Percentiles rank a stretch among this genome's conserved stretches.
Conservation (phyloP, 805 yeast genomes). For the Saccharomycopsis lassenensis region DNA sequence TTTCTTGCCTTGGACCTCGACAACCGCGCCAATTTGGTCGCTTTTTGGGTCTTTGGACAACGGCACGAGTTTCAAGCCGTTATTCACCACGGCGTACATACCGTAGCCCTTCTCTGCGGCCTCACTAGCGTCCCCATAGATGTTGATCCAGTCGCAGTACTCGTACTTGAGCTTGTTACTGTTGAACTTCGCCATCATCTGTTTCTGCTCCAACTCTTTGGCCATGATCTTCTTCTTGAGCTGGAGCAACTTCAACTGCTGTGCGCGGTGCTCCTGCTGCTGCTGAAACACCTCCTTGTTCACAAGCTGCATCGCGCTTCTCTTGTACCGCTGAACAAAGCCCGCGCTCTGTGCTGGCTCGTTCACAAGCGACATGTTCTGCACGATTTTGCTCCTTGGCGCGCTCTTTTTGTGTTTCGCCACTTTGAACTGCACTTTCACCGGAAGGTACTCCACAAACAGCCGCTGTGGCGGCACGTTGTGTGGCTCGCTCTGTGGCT, state of each 20-base stretch:
- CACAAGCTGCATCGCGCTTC: constrained; percentile 31
- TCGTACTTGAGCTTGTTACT: constrained; percentile 30
- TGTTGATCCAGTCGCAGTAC: constrained; percentile 33
- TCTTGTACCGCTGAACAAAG: constrained; percentile 1
- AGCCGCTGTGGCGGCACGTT: too few relatives aligned
- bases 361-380: too few relatives aligned
- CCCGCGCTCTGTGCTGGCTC: too few relatives aligned
- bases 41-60: constrained; percentile 22
- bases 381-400: background rate
- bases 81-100: constrained; percentile 32
- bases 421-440: too few relatives aligned
- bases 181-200: constrained; percentile 19
- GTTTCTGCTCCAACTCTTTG: constrained; percentile 17
- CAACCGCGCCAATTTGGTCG: constrained; percentile 16
- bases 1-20: constrained; percentile 26
- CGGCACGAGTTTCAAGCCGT: constrained; percentile 32
- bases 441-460: too few relatives aligned
- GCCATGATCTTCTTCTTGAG: constrained; percentile 19
- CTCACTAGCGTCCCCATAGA: constrained; percentile 26
- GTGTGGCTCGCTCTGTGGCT: too few relatives aligned
- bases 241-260: constrained; percentile 17
- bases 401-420: background rate
- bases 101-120: constrained; percentile 7
- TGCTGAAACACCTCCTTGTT: constrained; percentile 28
- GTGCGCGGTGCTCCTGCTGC: constrained; percentile 23